Base-by-base conservation (phyloP, 805 yeast species). In the Saturnispora hagleri region DNA sequence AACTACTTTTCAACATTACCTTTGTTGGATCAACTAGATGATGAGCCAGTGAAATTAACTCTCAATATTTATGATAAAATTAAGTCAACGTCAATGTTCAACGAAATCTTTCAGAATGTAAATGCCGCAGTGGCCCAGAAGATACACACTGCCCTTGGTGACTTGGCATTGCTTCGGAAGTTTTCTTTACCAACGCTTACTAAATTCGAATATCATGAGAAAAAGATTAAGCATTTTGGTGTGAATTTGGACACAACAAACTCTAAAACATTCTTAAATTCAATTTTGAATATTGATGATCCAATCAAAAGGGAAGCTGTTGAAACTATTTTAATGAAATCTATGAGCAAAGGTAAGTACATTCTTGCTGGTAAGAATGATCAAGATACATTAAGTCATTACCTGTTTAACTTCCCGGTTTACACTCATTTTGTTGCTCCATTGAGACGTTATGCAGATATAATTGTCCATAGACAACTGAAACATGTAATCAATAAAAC, bases 341-440 rank as follows among this genome's bases (percentile, higher is more conserved):
- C 91, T 47, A 76, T 93, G 81, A 75, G 84, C 10, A 77, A 95
- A 60, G 95, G 96, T 36, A 87, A 85, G 62, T 93, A 93, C 65
- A 85, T 81, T 55, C 79, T 89, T 62, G 95, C 97, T 9, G 97
- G 96, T 31, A 84, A 82, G 63, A 84, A 82, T 48, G 95, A 89
- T 58, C 80, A 87, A 3, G 91, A 84, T 57, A 80, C 77, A 54
- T 80, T 77, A 63, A 84, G 83, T 10, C 96, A 91, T 62, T 93
- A 86, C 68, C 78, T 86, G 62, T 79, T 84, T 64, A 89, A 89
- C 57, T 66, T 86, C 52, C 95, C 97, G 28, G 72, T 89, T 43
- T 93, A 88, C 66, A 88, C 98, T 0, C 97, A 91, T 68, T 90
- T 90, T 72, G 85, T 87, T n/a, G 80, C 95, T 1, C 98, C 99